A percentile compares a stretch with the other conserved stretches of the same genome.
phyloP scores from a whole-genome alignment of 805 yeast species.

The Saccharomycopsis sp. region DNA sequence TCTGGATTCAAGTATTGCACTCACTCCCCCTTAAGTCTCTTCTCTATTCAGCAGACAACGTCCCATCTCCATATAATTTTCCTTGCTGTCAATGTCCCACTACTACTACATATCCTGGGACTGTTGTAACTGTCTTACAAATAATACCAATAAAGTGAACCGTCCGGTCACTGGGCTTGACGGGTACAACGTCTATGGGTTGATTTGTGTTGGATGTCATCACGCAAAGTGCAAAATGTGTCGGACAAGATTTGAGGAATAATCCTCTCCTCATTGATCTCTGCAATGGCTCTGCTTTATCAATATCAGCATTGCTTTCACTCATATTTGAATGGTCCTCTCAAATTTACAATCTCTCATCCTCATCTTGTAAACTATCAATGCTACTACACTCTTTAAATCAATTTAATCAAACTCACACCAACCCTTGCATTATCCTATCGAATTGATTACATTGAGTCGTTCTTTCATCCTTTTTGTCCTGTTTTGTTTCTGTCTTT shows the following conservation, averaged over 20 bases:
- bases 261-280: no score
- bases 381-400: not conserved
- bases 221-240: not conserved
- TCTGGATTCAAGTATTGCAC: no score
- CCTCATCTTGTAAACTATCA: not conserved
- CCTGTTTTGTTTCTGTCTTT: not conserved
- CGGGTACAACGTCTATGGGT: not conserved
- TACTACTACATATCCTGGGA: not conserved
- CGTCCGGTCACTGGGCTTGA: conserved; percentile 3
- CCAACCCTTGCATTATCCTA: not conserved
- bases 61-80: not conserved
- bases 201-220: not conserved
- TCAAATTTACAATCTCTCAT: not conserved
- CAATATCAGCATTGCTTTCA: no score
- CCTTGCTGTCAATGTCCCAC: not conserved
- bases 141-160: not conserved
- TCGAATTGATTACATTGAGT: not conserved
- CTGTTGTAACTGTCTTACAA: conserved; percentile 1
- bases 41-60: no score
- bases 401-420: not conserved
- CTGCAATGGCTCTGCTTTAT: no score
- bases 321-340: no score
- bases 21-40: no score
- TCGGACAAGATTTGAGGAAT: not conserved
- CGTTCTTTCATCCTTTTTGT: not conserved